Percentiles rank a stretch among this genome's conserved stretches.
Evolutionary conservation across 2,329 filamentous ascomycete genomes (phyloP).

Genomic region (Curvularia lunata): DNA sequence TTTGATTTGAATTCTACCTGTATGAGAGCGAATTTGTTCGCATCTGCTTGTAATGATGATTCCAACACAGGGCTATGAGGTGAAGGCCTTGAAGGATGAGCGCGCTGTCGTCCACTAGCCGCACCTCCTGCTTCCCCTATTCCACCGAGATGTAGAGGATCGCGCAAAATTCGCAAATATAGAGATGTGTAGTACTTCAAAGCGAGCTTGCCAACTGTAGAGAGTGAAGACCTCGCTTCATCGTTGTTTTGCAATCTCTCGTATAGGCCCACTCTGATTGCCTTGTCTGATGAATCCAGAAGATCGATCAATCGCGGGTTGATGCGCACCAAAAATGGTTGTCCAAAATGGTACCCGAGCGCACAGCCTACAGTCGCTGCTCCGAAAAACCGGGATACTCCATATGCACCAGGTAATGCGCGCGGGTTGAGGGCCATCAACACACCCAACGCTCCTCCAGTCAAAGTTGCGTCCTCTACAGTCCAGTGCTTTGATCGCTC

Average conservation of each 20-base stretch:
- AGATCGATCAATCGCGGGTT: constrained; percentile 8
- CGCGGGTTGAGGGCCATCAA: constrained; percentile 24
- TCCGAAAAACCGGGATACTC: constrained; percentile 27
- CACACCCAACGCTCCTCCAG: constrained; percentile 23
- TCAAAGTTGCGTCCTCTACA: constrained; percentile 22
- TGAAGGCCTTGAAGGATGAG: neutral
- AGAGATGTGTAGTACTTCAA: constrained; percentile 17
- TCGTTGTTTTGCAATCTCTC: constrained; percentile 15
- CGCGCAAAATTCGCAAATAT: constrained; percentile 1
- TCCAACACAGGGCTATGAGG: neutral
- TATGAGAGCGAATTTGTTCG: constrained; percentile 18
- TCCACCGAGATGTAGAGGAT: constrained; percentile 8
- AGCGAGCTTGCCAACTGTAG: constrained; percentile 16
- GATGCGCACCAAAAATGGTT: constrained; percentile 2
- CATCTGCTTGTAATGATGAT: neutral
- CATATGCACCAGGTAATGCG: constrained; percentile 24
- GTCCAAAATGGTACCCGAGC: constrained; percentile 15
- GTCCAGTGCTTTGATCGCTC: constrained; percentile 29
- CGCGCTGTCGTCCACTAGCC: neutral
- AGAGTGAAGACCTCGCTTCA: constrained; percentile 21
- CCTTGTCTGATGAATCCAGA: constrained; percentile 5
- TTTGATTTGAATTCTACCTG: constrained; percentile 19
- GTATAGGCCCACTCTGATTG: constrained; percentile 10
- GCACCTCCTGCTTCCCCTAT: neutral
- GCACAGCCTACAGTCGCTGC: constrained; percentile 23